A percentile compares a stretch with the other conserved stretches of the same genome.
These are phyloP conservation scores for Yamadazyma ubonensis DNA, from an alignment of 805 yeast species.

Conservation along the genomic window DNA sequence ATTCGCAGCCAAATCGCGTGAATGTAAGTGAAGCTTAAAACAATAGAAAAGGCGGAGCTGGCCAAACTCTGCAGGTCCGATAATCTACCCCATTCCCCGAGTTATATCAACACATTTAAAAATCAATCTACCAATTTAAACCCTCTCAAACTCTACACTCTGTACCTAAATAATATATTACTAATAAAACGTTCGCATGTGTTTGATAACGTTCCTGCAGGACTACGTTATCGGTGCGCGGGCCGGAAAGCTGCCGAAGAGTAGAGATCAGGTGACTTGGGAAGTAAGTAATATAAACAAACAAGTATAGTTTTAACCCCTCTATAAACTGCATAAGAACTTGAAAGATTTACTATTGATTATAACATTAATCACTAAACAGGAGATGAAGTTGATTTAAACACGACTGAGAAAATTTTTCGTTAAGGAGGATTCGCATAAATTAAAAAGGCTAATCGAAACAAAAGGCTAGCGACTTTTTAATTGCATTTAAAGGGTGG, in stretches of 20 bases:
- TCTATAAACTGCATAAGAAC: too few species aligned
- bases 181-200: neutral
- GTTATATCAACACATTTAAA: neutral
- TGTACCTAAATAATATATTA: too few species aligned
- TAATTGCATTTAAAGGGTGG: slow-evolving; percentile 3
- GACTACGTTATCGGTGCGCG: slow-evolving; percentile 1
- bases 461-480: neutral
- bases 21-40: neutral
- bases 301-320: too few species aligned
- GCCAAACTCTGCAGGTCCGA: too few species aligned
- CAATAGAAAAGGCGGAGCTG: neutral
- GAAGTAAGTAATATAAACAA: too few species aligned
- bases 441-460: slow-evolving; percentile 2
- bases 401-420: slow-evolving; percentile 13
- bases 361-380: too few species aligned
- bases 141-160: too few species aligned
- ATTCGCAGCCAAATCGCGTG: neutral
- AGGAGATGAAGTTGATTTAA: neutral
- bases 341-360: too few species aligned
- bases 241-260: neutral
- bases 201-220: neutral
- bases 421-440: slow-evolving; percentile 8
- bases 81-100: neutral
- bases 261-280: too few species aligned
- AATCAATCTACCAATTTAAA: too few species aligned